phyloP scores from a whole-genome alignment of 2,329 filamentous ascomycete genomes.

The Talaromyces sp. region DNA sequence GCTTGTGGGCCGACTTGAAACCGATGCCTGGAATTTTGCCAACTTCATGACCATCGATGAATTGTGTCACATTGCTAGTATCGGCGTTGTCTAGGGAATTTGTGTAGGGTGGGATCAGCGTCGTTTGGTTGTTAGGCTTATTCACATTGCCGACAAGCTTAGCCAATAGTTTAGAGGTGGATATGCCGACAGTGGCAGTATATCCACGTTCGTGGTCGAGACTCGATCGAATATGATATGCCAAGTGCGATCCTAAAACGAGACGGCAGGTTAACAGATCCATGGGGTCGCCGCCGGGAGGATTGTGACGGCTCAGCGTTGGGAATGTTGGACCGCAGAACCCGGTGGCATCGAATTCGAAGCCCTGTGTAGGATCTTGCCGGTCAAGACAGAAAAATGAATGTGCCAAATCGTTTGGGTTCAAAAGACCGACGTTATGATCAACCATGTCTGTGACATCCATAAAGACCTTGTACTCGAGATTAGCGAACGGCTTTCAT shows the following conservation, averaged over 20 bases:
- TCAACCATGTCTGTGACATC: constrained; percentile 83
- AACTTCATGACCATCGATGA: constrained; percentile 71
- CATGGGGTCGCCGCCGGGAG: constrained; percentile 6
- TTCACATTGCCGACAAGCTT: constrained; percentile 80
- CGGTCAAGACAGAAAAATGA: constrained; percentile 77
- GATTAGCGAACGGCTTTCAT: no score
- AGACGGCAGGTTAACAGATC: constrained; percentile 53
- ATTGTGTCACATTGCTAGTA: constrained; percentile 54
- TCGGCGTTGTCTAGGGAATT: constrained; percentile 11
- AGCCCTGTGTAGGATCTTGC: constrained; percentile 72
- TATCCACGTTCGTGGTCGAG: constrained; percentile 75
- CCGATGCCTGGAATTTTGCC: constrained; percentile 82
- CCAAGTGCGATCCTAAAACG: constrained; percentile 74
- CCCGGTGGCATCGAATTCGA: constrained; percentile 66
- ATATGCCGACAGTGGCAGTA: constrained; percentile 80
- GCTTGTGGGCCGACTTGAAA: constrained; percentile 65
- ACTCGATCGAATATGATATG: constrained; percentile 63
- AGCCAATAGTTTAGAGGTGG: constrained; percentile 78
- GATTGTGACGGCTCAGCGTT: not conserved
- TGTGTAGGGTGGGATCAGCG: constrained; percentile 63
- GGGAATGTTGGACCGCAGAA: constrained; percentile 63
- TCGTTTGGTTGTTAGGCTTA: constrained; percentile 85
- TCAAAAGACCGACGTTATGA: constrained; percentile 72
- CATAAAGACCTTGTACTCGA: constrained; percentile 51
- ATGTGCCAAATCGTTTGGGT: constrained; percentile 54